Conservation (phyloP, 176 grass and related monocot genomes). For the Oryza rufipogon region DNA sequence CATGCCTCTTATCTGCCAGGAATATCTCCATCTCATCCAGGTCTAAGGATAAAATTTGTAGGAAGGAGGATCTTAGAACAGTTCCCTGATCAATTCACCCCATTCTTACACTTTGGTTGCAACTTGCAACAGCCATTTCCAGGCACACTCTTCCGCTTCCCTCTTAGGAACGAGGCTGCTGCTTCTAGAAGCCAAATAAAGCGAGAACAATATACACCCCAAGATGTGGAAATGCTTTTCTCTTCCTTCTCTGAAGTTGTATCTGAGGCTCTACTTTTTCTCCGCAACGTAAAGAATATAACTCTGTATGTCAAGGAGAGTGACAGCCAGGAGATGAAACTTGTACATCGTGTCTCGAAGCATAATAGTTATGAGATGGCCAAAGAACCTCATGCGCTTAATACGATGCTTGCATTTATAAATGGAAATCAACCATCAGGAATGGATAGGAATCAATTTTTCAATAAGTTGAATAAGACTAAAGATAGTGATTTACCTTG, state of each 20-base stretch:
- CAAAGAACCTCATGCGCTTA: slow-evolving; percentile 72
- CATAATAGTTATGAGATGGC: slow-evolving; percentile 47
- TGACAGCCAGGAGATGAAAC: slow-evolving; percentile 66
- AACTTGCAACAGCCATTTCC: slow-evolving; percentile 89
- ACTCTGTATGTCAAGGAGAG: slow-evolving; percentile 87
- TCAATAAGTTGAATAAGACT: slow-evolving; percentile 84
- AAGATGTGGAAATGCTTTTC: slow-evolving; percentile 88
- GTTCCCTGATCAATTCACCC: slow-evolving; percentile 95
- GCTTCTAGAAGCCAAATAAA: slow-evolving; percentile 98
- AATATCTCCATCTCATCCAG: slow-evolving; percentile 97
- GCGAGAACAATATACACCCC: slow-evolving; percentile 83
- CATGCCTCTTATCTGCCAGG: slow-evolving; percentile 93
- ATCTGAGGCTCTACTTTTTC: slow-evolving; percentile 87
- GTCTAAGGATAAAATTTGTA: slow-evolving; percentile 89
- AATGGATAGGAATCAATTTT: slow-evolving; percentile 86
- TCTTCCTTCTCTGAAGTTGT: slow-evolving; percentile 89
- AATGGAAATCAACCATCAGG: slow-evolving; percentile 66
- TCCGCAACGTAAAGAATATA: slow-evolving; percentile 86
- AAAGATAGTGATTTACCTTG: slow-evolving; percentile 86
- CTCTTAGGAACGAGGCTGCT: slow-evolving; percentile 80
- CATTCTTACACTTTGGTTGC: slow-evolving; percentile 96
- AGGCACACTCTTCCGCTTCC: slow-evolving; percentile 94
- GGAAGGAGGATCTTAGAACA: slow-evolving; percentile 93
- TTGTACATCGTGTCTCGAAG: slow-evolving; percentile 76
- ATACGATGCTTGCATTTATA: slow-evolving; percentile 77